phyloP scores from a whole-genome alignment of 129 eudicot genomes.

The Sambucus nigra region DNA sequence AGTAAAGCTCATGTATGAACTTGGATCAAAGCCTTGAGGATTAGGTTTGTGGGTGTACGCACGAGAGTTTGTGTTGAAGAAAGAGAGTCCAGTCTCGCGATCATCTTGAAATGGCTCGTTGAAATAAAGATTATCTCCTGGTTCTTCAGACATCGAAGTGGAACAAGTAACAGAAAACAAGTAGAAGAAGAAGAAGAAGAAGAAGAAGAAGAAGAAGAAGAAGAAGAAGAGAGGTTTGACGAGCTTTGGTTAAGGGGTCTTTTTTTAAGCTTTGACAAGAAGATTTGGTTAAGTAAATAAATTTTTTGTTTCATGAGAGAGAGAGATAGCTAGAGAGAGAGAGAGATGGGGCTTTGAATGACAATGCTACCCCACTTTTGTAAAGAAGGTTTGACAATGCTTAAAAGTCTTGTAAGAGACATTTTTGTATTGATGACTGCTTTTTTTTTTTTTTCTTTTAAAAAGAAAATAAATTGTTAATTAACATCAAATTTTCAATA shows the following conservation, averaged over 20 bases:
- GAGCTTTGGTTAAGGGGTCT: slow-evolving; percentile 38
- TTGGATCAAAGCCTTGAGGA: slow-evolving; percentile 35
- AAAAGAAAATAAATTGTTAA: too few species aligned
- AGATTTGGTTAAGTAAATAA: slow-evolving; percentile 14
- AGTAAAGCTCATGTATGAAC: slow-evolving; percentile 37
- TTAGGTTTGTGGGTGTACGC: background rate
- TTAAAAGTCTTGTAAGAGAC: slow-evolving; percentile 11
- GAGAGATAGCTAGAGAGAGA: background rate
- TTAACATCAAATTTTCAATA: too few species aligned
- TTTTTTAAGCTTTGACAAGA: slow-evolving; percentile 71
- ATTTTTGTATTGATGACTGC: slow-evolving; percentile 13
- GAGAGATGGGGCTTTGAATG: slow-evolving; percentile 21
- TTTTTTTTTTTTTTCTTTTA: background rate
- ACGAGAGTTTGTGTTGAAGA: slow-evolving; percentile 20
- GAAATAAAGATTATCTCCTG: slow-evolving; percentile 40
- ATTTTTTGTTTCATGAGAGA: slow-evolving; percentile 7
- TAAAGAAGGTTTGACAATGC: slow-evolving; percentile 55
- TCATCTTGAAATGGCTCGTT: slow-evolving; percentile 45
- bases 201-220: slow-evolving; percentile 10
- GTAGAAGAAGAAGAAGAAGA: slow-evolving; percentile 12
- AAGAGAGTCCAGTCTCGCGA: slow-evolving; percentile 16
- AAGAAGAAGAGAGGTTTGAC: slow-evolving; percentile 36
- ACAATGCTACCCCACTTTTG: slow-evolving; percentile 43
- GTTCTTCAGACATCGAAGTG: slow-evolving; percentile 59
- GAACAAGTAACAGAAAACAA: slow-evolving; percentile 6